Percentiles rank a stretch among this genome's conserved stretches.
Conservation (phyloP, 371 early-diverging fungal genomes). For the Haplosporangium sp. region DNA sequence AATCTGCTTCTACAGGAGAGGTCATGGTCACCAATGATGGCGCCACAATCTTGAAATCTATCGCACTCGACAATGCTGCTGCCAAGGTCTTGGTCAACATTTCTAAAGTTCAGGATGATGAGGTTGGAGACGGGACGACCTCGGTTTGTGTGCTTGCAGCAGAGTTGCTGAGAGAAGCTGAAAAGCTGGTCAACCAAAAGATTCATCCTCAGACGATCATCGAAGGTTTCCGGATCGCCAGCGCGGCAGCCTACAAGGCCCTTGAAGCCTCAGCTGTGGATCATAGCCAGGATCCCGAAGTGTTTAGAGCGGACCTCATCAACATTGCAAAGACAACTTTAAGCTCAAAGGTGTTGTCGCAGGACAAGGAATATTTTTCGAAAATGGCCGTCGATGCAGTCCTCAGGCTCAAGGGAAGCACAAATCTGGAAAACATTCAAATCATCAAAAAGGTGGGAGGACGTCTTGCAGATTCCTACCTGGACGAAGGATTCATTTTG, state of each 20-base stretch:
- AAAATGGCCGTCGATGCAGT: conserved; percentile 98
- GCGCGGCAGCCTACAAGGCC: conserved; percentile 87
- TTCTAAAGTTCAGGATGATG: conserved; percentile 99
- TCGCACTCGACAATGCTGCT: conserved; percentile 97
- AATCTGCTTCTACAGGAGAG: conserved; percentile 87
- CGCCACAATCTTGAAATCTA: conserved; percentile 99
- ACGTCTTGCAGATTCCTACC: conserved; percentile 95
- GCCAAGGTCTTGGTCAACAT: conserved; percentile 99
- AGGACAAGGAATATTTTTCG: conserved; percentile 97
- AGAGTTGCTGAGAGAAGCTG: conserved; percentile 97
- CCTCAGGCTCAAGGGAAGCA: conserved; percentile 93
- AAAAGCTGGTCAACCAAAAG: conserved; percentile 91
- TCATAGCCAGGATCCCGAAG: conserved; percentile 71
- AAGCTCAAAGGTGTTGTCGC: conserved; percentile 97
- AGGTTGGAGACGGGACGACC: conserved; percentile 99
- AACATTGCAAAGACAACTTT: conserved; percentile 99
- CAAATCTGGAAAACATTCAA: conserved; percentile 98
- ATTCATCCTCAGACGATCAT: conserved; percentile 99
- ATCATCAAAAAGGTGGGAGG: conserved; percentile 99
- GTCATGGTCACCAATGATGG: conserved; percentile 99
- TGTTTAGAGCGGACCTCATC: conserved; percentile 89
- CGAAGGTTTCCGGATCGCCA: conserved; percentile 96
- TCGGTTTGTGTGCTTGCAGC: conserved; percentile 99
- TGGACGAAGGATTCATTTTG: conserved; percentile 98
- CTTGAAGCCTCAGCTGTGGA: conserved; percentile 89